Conservation (phyloP, 2,329 filamentous ascomycete genomes). For the Fusarium sp. region DNA sequence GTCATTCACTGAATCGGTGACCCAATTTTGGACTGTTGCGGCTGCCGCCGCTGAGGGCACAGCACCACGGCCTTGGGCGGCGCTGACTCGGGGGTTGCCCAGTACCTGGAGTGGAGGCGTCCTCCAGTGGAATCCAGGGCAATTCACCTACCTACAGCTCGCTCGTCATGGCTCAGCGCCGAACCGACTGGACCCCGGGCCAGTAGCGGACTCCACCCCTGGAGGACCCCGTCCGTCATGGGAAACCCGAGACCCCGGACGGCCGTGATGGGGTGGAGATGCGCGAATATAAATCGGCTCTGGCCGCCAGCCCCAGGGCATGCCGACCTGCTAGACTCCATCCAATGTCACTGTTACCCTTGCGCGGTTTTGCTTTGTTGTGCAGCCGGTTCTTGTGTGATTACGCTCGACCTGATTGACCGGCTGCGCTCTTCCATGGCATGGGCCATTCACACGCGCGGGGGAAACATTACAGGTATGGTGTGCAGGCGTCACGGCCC, state of each 20-base stretch:
- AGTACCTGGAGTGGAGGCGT: not conserved
- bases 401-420: slow-evolving; percentile 1
- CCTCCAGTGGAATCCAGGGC: slow-evolving; percentile 28
- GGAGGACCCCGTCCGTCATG: slow-evolving; percentile 21
- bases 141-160: slow-evolving; percentile 8
- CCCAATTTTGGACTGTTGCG: not conserved
- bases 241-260: slow-evolving; percentile 23
- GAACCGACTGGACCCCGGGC: not conserved
- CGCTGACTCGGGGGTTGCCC: slow-evolving; percentile 18
- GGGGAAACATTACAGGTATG: not conserved
- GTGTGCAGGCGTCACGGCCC: slow-evolving; percentile 7
- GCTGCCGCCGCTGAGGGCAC: not conserved
- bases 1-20: slow-evolving; percentile 11
- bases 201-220: slow-evolving; percentile 1
- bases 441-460: not conserved
- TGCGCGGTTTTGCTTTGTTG: slow-evolving; percentile 7
- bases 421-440: not conserved
- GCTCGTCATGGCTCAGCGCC: not conserved
- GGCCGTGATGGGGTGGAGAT: slow-evolving; percentile 46
- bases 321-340: slow-evolving; percentile 28
- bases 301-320: slow-evolving; percentile 17
- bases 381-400: not conserved
- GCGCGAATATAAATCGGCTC: slow-evolving; percentile 51
- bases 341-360: slow-evolving; percentile 26
- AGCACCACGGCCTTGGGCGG: slow-evolving; percentile 2